Evolutionary conservation across 2,329 filamentous ascomycete species (phyloP), one percentile per base, ranked within the genome.

Genomic region (Setomelanomma holmii): DNA sequence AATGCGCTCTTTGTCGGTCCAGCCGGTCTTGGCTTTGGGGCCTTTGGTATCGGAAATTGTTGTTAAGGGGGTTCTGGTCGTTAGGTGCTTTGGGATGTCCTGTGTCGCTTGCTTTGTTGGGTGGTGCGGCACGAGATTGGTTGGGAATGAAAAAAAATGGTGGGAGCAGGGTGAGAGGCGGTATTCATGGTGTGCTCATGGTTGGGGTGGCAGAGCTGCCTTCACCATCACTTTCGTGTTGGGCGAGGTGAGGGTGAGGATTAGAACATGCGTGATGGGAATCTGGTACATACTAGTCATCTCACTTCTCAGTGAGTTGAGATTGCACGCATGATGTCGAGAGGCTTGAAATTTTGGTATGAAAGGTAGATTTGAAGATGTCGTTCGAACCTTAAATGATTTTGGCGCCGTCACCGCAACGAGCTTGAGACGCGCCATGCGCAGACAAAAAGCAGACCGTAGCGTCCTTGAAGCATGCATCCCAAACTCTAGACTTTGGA

Each of bases 1-100:
- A 49, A 58, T 58, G 16, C 57, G 51, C 45, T 63, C 55, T 11
- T 49, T 51, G 47, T 63, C 60, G 7, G 51, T 51, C 54, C 60
- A 63, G 48, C 40, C 14, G 22, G 34, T 45, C 19, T 58, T 56
- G 43, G 34, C 35, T 48, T 53, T 54, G 17, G 45, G 24, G 45
- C 30, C 10, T 33, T 55, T 49, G 41, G 7, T 55, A 45, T 57
- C 50, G 36, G 58, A 60, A 57, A 63, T 63, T 14, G 27, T 53
- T 12, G 35, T n/a, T n/a, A n/a, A n/a, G n/a, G n/a, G n/a, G n/a
- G n/a, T n/a, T n/a, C n/a, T n/a, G n/a, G n/a, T n/a, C n/a, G n/a
- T n/a, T n/a, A n/a, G n/a, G n/a, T n/a, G n/a, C n/a, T n/a, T n/a
- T n/a, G n/a, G n/a, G n/a, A n/a, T n/a, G n/a, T n/a, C n/a, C n/a